Evolutionary conservation across 2,329 filamentous ascomycete genomes (phyloP).

Genomic region (Didymella sp.): DNA sequence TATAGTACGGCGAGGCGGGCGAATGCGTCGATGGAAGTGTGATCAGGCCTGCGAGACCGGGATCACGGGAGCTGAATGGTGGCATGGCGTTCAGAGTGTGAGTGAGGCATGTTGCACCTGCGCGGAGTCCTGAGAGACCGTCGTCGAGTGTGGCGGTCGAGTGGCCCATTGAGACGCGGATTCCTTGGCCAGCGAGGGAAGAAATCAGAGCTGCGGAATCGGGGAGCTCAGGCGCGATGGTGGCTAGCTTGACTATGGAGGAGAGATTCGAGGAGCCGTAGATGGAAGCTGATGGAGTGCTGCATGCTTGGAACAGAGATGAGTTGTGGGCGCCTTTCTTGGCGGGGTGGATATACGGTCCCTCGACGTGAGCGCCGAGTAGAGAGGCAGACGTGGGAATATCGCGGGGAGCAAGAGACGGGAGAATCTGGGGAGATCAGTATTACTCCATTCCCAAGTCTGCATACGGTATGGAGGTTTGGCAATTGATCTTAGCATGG

Average conservation of each 20-base stretch:
- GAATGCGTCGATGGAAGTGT: constrained; percentile 33
- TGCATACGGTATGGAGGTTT: too few relatives aligned
- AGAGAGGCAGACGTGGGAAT: constrained; percentile 56
- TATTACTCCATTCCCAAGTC: too few relatives aligned
- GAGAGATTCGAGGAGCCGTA: constrained; percentile 57
- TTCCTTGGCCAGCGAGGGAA: constrained; percentile 50
- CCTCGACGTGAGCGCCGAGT: constrained; percentile 64
- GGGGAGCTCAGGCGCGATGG: constrained; percentile 61
- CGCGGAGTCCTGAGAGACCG: constrained; percentile 54
- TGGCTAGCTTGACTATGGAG: constrained; percentile 57
- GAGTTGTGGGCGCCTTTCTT: constrained; percentile 63
- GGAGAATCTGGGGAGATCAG: constrained; percentile 54
- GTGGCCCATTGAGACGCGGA: constrained; percentile 60
- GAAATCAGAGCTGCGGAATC: constrained; percentile 53
- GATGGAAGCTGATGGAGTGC: constrained; percentile 45
- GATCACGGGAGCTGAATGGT: constrained; percentile 58
- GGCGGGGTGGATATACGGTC: constrained; percentile 60
- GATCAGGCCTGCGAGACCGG: constrained; percentile 58
- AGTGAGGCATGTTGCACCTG: constrained; percentile 61
- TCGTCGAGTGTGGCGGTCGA: constrained; percentile 57
- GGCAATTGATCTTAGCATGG: neutral
- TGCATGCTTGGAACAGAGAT: constrained; percentile 53
- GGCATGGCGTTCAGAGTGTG: constrained; percentile 65
- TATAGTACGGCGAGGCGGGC: constrained; percentile 55
- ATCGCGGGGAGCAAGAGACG: constrained; percentile 54